Base-by-base conservation (phyloP, 140 eudicot species). In the Oenanthe javanica region DNA sequence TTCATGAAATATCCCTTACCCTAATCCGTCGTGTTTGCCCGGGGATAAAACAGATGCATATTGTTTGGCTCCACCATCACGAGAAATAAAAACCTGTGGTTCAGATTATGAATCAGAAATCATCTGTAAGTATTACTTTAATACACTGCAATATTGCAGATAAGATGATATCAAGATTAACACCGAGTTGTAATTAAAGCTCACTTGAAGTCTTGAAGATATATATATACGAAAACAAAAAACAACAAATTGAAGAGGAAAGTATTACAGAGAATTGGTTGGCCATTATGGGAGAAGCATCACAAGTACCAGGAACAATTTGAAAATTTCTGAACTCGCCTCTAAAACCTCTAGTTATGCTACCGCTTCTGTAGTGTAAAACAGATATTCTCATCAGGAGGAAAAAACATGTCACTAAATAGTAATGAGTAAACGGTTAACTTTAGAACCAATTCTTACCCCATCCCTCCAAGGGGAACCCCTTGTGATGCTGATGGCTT, bases 381-480 rank as follows among this genome's bases (percentile, higher is more conserved):
- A 83, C n/a, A 77, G 23, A 81, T 19, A 72, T 79, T 6, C 84
- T 21, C 21, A 59, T 86, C 54, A 86, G 38, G 38, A 86, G 38
- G 38, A 51, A 27, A 49, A 76, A 40, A 59, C 43, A 77, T 15
- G 10, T 48, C 9, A 21, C 0, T 42, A 51, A n/a, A 50, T 76
- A 76, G 84, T 92, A 23, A 86, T 86, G n/a, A 92, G 78, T 92
- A 96, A 96, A 83, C 4, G 4, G 9, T 46, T 57, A 42, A 47
- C 0, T 46, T 46, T 4, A 48, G 78, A 74, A 46, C 59, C 18
- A 48, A 48, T 25, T 49, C 88, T 83, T 87, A 94, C 97, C 98
- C 98, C 98, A 94, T 94, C 81, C 98, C 98, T 81, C 98, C 97
- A 66, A 92, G 93, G 31, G 98, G 98, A 25, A 94, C 96, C 57